A percentile compares a stretch with the other conserved stretches of the same genome.
phyloP scores from a whole-genome alignment of 805 yeast genomes.

The Ascoidea tarda region DNA sequence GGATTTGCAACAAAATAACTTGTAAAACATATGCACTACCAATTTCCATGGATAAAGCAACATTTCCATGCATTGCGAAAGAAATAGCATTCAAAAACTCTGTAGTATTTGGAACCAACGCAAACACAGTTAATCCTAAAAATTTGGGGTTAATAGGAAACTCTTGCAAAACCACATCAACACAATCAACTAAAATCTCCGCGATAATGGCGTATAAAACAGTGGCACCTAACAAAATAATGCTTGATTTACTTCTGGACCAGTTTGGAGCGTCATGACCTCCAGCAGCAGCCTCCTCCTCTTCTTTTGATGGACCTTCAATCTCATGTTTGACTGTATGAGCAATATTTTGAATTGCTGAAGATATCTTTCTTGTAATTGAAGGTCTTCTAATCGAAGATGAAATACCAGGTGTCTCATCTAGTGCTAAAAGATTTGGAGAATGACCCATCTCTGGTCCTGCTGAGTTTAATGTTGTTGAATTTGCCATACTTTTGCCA shows the following conservation, averaged over 20 bases:
- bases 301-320: background rate
- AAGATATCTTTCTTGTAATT: conserved; percentile 4
- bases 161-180: conserved; percentile 67
- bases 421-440: conserved; percentile 9
- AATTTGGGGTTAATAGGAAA: conserved; percentile 85
- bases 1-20: conserved; percentile 87
- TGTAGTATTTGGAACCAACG: conserved; percentile 92
- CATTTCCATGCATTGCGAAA: conserved; percentile 91
- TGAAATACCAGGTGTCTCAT: conserved; percentile 1
- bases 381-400: conserved; percentile 1
- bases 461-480: background rate
- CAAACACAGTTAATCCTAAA: conserved; percentile 87
- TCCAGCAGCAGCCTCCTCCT: conserved; percentile 26
- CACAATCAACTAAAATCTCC: conserved; percentile 84
- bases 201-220: conserved; percentile 85
- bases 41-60: conserved; percentile 93
- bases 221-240: conserved; percentile 75
- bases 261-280: conserved; percentile 98
- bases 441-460: conserved; percentile 6
- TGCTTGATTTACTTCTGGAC: conserved; percentile 75
- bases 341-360: background rate
- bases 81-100: conserved; percentile 95
- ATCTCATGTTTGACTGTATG: background rate
- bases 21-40: conserved; percentile 96
- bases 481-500: background rate